A percentile compares a stretch with the other conserved stretches of the same genome.
phyloP scores from a whole-genome alignment of 2,329 filamentous ascomycete species.

The Helicocarpus griseus region DNA sequence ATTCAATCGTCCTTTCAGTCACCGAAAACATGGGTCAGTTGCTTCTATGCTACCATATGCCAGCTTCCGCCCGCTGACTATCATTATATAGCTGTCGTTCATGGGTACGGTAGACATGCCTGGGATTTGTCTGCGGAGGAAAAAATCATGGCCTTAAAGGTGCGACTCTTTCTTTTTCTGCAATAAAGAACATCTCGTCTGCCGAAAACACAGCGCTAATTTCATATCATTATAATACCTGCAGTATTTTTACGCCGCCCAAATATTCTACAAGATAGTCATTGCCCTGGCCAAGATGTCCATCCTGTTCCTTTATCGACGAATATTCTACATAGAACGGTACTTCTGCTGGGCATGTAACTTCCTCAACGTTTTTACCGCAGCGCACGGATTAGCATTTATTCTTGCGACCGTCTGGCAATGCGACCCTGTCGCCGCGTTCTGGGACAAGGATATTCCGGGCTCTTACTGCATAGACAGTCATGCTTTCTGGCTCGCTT shows the following conservation, averaged over 20 bases:
- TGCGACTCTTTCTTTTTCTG: slow-evolving; percentile 2
- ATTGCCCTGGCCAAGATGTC: slow-evolving; percentile 46
- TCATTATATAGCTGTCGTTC: slow-evolving; percentile 16
- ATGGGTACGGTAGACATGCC: slow-evolving; percentile 23
- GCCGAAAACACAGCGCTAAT: background rate
- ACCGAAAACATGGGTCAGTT: slow-evolving; percentile 10
- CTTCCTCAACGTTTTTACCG: slow-evolving; percentile 13
- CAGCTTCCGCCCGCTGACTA: background rate
- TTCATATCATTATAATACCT: background rate
- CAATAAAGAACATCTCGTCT: slow-evolving; percentile 1
- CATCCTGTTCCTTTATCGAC: slow-evolving; percentile 45
- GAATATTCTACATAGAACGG: slow-evolving; percentile 38
- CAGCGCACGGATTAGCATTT: slow-evolving; percentile 12
- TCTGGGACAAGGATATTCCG: slow-evolving; percentile 15
- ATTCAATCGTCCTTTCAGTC: slow-evolving; percentile 12
- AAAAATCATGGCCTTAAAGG: slow-evolving; percentile 18
- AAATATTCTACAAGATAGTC: slow-evolving; percentile 47
- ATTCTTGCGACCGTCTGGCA: slow-evolving; percentile 17
- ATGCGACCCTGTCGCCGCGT: slow-evolving; percentile 15
- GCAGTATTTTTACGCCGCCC: slow-evolving; percentile 43
- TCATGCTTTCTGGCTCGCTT: slow-evolving; percentile 14
- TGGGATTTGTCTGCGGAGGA: slow-evolving; percentile 15
- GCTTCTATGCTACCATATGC: background rate
- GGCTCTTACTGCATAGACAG: slow-evolving; percentile 17
- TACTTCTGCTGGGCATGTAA: slow-evolving; percentile 40